These are phyloP conservation scores for Baffinella frigidus DNA, from an alignment of 208 protist species.

Conservation along the genomic window DNA sequence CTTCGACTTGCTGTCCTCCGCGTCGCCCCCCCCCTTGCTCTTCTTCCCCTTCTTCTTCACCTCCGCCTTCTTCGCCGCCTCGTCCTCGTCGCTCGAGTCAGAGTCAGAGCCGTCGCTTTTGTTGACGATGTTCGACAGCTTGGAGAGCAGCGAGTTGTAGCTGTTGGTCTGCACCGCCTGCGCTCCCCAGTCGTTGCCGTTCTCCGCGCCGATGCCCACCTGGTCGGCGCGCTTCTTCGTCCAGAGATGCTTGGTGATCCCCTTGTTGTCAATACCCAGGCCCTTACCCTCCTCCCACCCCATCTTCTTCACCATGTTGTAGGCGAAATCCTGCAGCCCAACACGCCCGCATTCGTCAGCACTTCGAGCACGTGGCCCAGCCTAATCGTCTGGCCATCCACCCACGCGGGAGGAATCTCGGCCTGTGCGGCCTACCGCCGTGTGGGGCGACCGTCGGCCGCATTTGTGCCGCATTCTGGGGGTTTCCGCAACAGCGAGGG, in stretches of 20 bases:
- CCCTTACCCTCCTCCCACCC: conserved; percentile 41
- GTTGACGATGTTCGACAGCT: conserved; percentile 38
- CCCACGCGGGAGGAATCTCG: not conserved
- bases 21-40: not conserved
- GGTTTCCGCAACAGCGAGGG: not conserved
- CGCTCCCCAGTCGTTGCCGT: conserved; percentile 45
- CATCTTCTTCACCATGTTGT: conserved; percentile 52
- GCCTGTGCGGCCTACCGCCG: not conserved
- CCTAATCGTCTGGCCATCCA: not conserved
- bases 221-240: conserved; percentile 22
- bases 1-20: not conserved
- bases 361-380: too few species aligned
- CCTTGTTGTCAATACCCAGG: conserved; percentile 23
- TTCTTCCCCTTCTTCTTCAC: not conserved
- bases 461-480: not conserved
- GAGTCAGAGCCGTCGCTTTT: not conserved
- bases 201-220: conserved; percentile 29
- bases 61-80: not conserved
- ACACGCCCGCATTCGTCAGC: too few species aligned
- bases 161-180: conserved; percentile 54
- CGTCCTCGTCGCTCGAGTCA: not conserved
- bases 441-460: too few species aligned
- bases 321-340: conserved; percentile 40
- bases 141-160: conserved; percentile 41
- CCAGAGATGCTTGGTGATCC: conserved; percentile 55